Evolutionary conservation across 2,329 filamentous ascomycete species (phyloP).

Genomic region (Rutstroemia sp.): DNA sequence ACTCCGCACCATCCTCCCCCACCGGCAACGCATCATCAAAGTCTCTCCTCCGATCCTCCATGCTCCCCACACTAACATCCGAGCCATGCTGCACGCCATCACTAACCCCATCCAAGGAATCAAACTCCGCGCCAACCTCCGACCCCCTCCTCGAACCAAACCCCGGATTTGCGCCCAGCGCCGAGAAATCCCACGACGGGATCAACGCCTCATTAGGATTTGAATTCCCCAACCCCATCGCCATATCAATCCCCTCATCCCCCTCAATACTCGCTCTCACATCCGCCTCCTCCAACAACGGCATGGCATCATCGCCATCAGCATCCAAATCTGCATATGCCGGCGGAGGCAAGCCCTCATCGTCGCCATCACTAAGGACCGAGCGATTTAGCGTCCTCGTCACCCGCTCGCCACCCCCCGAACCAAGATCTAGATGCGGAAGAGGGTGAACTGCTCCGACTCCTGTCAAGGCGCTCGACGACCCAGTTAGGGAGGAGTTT

Average conservation of each 20-base stretch:
- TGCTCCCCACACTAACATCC: constrained; percentile 19
- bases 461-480: constrained; percentile 79
- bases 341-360: constrained; percentile 14
- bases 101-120: constrained; percentile 12
- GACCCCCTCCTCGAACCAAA: too few species aligned
- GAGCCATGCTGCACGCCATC: constrained; percentile 27
- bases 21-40: constrained; percentile 20
- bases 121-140: too few species aligned
- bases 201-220: too few species aligned
- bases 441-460: constrained; percentile 66
- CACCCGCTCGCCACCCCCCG: constrained; percentile 22
- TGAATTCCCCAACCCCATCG: too few species aligned
- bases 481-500: constrained; percentile 79
- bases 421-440: constrained; percentile 55
- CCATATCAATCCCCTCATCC: too few species aligned
- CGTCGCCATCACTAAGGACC: constrained; percentile 19
- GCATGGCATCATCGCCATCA: neutral
- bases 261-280: too few species aligned
- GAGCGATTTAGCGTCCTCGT: constrained; percentile 24
- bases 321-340: constrained; percentile 10
- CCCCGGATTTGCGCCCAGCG: too few species aligned
- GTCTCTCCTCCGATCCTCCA: constrained; percentile 19
- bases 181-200: too few species aligned
- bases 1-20: constrained; percentile 14
- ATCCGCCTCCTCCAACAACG: too few species aligned